phyloP scores from a whole-genome alignment of 2,329 filamentous ascomycete genomes.

The Fusarium praegraminearum region DNA sequence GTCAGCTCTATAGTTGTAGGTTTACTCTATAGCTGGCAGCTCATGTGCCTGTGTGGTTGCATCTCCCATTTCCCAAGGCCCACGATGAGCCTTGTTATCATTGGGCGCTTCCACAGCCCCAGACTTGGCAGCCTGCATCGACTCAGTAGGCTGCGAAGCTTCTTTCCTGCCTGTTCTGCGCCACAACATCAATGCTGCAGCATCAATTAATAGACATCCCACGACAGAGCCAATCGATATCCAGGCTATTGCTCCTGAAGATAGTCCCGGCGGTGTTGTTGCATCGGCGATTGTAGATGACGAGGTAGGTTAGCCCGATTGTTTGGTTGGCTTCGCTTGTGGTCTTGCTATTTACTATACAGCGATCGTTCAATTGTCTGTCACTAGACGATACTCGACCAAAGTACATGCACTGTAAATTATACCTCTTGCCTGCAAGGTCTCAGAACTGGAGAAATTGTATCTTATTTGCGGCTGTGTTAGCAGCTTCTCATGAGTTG shows the following conservation, averaged over 20 bases:
- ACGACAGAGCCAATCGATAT: background rate
- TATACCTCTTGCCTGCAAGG: background rate
- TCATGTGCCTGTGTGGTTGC: background rate
- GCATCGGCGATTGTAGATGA: background rate
- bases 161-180: background rate
- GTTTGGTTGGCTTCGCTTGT: background rate
- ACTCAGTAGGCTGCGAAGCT: fast-evolving
- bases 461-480: background rate
- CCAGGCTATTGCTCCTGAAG: background rate
- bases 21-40: background rate
- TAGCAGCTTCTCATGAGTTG: background rate
- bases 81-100: background rate
- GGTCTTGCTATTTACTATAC: constrained; percentile 12
- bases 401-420: background rate
- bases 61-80: constrained; percentile 10
- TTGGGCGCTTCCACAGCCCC: background rate
- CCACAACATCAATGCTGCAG: constrained; percentile 5
- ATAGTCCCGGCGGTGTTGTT: background rate
- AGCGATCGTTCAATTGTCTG: background rate
- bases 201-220: background rate
- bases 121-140: background rate
- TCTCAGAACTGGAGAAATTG: background rate
- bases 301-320: fast-evolving
- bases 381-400: fast-evolving
- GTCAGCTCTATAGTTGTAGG: background rate